Base-by-base conservation (phyloP, 1,284 basidiomycete species). In the Sanguinoderma infundibulare region DNA sequence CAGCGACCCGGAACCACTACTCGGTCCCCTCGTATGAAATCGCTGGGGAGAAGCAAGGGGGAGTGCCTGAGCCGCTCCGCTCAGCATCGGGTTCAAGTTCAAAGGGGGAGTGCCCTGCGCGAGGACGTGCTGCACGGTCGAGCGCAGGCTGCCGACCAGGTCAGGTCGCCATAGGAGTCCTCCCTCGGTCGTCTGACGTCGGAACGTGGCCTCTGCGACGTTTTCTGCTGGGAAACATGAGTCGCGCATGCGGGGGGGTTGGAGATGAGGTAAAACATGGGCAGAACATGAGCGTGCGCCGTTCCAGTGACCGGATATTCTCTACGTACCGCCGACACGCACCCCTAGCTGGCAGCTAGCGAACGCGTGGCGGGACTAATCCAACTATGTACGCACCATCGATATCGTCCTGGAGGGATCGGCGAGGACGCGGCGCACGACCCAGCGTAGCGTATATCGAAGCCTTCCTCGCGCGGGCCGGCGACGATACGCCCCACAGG, bases 191-290 rank as follows among this genome's bases (percentile, higher is more conserved):
- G 55, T 51, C 30, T 51, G 38, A 34, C 47, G 59, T 36, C 47
- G 51, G 26, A 59, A 63, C 61, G 64, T 61, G 64, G 36, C 34
- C 9, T 38, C 56, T 51, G 64, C 47, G 57, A 63, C 53, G 64
- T 42, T 51, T 57, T 61, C 59, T 63, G 64, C 59, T 39, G 61
- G 64, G 32, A 44, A 57, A 40, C 64, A 61, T 61, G 64, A 61
- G 61, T 63, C 26, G 24, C 34, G 50, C 50, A 35, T 26, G 17
- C 54, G 30, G 30, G 30, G 30, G 40, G 36, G 44, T 49, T 38
- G 57, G 30, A n/a, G 35, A 60, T 66, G 64, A 61, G 64, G 64
- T 66, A 66, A n/a, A n/a, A 63, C 46, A 34, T 20, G 20, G n/a
- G 34, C 39, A 44, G 28, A 53, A 58, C 36, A 52, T 52, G 38